Conservation (phyloP, 2,329 filamentous ascomycete genomes). For the Claviceps citrina region DNA sequence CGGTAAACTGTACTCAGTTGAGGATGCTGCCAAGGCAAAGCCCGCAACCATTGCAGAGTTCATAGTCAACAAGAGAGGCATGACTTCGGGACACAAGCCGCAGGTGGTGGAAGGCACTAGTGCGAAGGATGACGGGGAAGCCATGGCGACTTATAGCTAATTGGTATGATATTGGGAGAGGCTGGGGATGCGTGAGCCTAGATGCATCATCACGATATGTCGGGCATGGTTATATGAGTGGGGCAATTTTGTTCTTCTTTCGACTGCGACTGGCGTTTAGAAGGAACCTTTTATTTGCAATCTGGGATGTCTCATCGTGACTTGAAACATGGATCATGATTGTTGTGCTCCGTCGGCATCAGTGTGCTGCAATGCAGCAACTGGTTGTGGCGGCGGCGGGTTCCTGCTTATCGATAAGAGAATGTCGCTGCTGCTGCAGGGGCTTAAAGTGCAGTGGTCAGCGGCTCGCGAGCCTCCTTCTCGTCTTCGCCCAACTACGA, state of each 20-base stretch:
- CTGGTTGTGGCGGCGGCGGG: too few species aligned
- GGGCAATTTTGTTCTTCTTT: background rate
- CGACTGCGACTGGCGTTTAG: background rate
- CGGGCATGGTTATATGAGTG: background rate
- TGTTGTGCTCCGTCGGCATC: too few species aligned
- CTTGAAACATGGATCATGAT: too few species aligned
- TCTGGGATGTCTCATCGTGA: too few species aligned
- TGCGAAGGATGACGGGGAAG: constrained; percentile 36
- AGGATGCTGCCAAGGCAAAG: constrained; percentile 24
- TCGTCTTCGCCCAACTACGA: too few species aligned
- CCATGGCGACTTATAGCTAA: constrained; percentile 31
- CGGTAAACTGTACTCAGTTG: constrained; percentile 60
- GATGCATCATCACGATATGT: background rate
- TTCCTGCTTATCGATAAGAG: too few species aligned
- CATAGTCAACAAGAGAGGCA: constrained; percentile 19
- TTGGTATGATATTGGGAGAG: constrained; percentile 8
- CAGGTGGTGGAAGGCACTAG: constrained; percentile 13
- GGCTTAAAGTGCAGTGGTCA: too few species aligned
- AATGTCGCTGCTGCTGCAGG: too few species aligned
- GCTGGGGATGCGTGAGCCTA: background rate
- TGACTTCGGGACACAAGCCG: constrained; percentile 7
- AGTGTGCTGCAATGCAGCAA: too few species aligned
- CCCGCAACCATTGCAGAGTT: constrained; percentile 26
- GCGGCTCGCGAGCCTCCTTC: too few species aligned
- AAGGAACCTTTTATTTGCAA: too few species aligned